Base-by-base conservation (phyloP, 345 rosid species). In the Salix brachista region DNA sequence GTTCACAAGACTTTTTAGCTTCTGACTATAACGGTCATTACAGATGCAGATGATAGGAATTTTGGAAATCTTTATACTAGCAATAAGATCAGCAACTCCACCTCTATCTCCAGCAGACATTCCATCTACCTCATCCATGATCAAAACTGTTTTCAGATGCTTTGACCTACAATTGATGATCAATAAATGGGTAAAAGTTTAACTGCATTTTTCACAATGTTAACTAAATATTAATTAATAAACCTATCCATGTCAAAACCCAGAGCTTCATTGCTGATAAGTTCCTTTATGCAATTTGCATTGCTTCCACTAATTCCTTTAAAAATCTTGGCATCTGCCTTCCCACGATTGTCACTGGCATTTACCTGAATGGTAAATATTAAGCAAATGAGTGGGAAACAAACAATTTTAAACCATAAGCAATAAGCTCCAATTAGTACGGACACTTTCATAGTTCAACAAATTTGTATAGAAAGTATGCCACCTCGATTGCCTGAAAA, bases 81-180 rank as follows among this genome's bases (percentile, higher is more conserved):
- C 98, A 81, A 96, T 93, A 79, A 96, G 98, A 82, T 96, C 99
- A 30, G 98, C 94, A 78, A 96, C 79, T 84, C 99, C 99, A 77
- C 98, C 98, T 86, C 99, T 89, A 84, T 96, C 99, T 65, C 99
- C 99, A 67, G 99, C 99, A 72, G 99, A 96, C 99, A 96, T 96
- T 67, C 99, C 99, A 91, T 96, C 98, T 41, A 93, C 98, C 90
- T 96, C 99, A 80, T 96, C 99, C 99, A 96, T 96, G 77, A 96
- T 91, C 65, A 96, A 88, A 80, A 93, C 99, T 66, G 94, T 84
- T 75, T 92, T 96, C 25, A 85, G 88, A 81, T 83, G 89, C 83
- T 90, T 91, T 65, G 90, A 85, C 84, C 99, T 96, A 84, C 37
- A 83, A 82, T 77, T 72, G 69, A 77, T 80, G 44, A 58, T 32